Percentiles rank a stretch among this genome's conserved stretches.
Evolutionary conservation across 139 green algal genomes (phyloP).

Genomic region (Chlamydomonas schloesseri): DNA sequence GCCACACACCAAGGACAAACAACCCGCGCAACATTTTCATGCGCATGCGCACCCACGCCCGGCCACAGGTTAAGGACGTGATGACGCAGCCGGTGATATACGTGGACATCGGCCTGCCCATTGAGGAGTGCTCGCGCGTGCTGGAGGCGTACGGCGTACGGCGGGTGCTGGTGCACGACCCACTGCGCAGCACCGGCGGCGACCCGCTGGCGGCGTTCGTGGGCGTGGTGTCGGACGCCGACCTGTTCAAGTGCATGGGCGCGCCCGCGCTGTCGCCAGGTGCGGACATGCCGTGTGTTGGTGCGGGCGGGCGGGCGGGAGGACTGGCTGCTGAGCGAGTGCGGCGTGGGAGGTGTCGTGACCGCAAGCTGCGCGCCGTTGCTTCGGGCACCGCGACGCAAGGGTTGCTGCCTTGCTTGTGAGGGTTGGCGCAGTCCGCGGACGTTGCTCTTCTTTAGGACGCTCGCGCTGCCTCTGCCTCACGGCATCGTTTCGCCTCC

Average conservation of each 20-base stretch:
- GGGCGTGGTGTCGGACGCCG: conserved; percentile 53
- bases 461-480: too few relatives aligned
- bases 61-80: conserved; percentile 39
- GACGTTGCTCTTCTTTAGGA: too few relatives aligned
- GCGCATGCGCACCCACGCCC: too few relatives aligned
- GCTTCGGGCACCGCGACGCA: too few relatives aligned
- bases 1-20: too few relatives aligned
- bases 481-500: too few relatives aligned
- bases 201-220: conserved; percentile 47
- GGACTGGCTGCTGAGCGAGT: too few relatives aligned
- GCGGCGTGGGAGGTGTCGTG: too few relatives aligned
- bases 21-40: too few relatives aligned
- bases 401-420: neutral
- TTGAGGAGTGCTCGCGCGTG: conserved; percentile 34
- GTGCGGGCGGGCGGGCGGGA: too few relatives aligned
- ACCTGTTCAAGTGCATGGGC: conserved; percentile 58
- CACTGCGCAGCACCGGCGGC: neutral
- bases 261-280: conserved; percentile 13
- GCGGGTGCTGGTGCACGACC: conserved; percentile 52
- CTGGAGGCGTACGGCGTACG: conserved; percentile 22
- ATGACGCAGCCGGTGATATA: conserved; percentile 58
- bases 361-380: too few relatives aligned
- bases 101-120: conserved; percentile 39
- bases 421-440: too few relatives aligned
- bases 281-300: neutral